Evolutionary conservation across 306 rosid genomes (phyloP).

Genomic region (Cucumis hystrix): DNA sequence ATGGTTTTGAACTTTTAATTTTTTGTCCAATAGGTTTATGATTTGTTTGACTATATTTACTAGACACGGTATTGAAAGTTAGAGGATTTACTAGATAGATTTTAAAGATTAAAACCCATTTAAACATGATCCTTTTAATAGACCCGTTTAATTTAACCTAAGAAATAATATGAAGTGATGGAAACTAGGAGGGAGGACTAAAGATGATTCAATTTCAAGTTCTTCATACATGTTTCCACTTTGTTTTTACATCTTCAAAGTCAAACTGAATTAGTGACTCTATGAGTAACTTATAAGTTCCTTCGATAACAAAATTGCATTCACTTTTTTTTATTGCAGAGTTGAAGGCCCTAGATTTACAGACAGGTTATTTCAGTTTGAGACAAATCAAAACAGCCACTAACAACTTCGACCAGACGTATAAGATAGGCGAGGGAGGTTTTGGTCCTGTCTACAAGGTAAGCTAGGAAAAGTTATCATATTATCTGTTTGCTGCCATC

Average conservation of each 20-base stretch:
- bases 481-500: not conserved
- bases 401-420: not conserved
- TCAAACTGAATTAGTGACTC: not conserved
- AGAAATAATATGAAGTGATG: not conserved
- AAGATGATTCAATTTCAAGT: not conserved
- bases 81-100: not conserved
- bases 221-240: not conserved
- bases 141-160: not conserved
- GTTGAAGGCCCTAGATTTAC: slow-evolving; percentile 9
- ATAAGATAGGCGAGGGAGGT: slow-evolving; percentile 17
- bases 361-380: slow-evolving; percentile 12
- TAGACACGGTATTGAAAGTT: not conserved
- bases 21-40: not conserved
- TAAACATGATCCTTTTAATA: not conserved
- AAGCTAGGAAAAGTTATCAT: not conserved
- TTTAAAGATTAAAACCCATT: not conserved
- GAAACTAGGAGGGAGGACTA: not conserved
- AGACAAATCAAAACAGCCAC: slow-evolving; percentile 15
- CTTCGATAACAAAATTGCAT: not conserved
- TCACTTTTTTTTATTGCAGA: not conserved
- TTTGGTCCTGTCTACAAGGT: slow-evolving; percentile 14
- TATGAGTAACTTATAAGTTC: not conserved
- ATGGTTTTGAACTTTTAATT: not conserved
- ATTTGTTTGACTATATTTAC: too few species aligned
- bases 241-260: not conserved